Conservation (phyloP, 2,329 filamentous ascomycete species). For the Fusarium clavum region DNA sequence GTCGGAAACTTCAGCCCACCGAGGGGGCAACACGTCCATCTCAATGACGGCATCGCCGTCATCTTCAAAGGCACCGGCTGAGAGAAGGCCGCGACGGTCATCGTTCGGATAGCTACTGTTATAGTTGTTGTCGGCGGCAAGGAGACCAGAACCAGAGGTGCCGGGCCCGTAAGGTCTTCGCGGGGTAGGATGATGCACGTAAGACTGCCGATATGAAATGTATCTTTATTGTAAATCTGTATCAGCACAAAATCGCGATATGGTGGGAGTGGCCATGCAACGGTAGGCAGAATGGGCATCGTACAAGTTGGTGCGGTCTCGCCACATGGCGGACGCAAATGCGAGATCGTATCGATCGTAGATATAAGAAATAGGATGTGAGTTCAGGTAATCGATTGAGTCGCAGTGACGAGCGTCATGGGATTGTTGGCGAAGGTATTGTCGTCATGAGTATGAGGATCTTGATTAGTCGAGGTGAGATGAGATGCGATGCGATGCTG, state of each 20-base stretch:
- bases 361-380: slow-evolving; percentile 31
- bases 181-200: slow-evolving; percentile 92
- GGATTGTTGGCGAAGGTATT: slow-evolving; percentile 40
- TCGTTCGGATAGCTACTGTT: slow-evolving; percentile 63
- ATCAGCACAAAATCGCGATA: slow-evolving; percentile 17
- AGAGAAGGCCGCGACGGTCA: slow-evolving; percentile 82
- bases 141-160: slow-evolving; percentile 64
- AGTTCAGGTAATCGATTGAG: slow-evolving; percentile 16
- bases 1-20: slow-evolving; percentile 96
- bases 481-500: slow-evolving; percentile 13
- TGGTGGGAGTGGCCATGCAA: slow-evolving; percentile 7
- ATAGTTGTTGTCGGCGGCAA: slow-evolving; percentile 63
- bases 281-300: slow-evolving; percentile 17
- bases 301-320: slow-evolving; percentile 98
- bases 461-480: slow-evolving; percentile 34
- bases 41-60: slow-evolving; percentile 97
- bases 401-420: slow-evolving; percentile 42
- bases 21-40: slow-evolving; percentile 95
- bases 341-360: slow-evolving; percentile 45
- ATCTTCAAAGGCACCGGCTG: slow-evolving; percentile 79
- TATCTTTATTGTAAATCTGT: slow-evolving; percentile 69
- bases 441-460: slow-evolving; percentile 43
- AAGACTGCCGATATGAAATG: slow-evolving; percentile 99
- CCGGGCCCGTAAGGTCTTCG: slow-evolving; percentile 75
- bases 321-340: slow-evolving; percentile 85